Conservation (phyloP, 164 flowering plant genomes). For the Stephania cephalantha region DNA sequence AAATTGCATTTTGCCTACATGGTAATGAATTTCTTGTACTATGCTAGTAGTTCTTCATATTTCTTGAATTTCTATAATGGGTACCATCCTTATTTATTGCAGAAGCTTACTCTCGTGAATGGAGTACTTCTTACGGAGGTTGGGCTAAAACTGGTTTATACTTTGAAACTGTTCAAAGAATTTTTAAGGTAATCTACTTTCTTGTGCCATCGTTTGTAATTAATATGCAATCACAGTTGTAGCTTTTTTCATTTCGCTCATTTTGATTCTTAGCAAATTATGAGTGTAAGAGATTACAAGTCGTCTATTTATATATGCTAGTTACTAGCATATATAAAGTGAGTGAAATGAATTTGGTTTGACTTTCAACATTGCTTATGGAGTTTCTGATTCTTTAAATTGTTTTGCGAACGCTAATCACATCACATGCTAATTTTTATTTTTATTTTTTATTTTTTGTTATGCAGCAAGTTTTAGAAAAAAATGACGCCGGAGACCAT, state of each 20-base stretch:
- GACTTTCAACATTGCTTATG: neutral
- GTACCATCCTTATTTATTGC: constrained; percentile 24
- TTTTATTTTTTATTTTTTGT: constrained; percentile 5
- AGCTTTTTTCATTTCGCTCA: neutral
- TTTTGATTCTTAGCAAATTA: neutral
- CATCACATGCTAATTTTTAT: neutral
- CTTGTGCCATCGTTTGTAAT: neutral
- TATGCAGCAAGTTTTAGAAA: constrained; percentile 59
- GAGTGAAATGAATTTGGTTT: neutral
- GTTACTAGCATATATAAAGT: neutral
- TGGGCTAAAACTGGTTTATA: constrained; percentile 82
- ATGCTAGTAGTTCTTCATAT: neutral
- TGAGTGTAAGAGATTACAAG: neutral
- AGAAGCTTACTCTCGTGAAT: constrained; percentile 87
- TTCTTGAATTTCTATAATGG: neutral
- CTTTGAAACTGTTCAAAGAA: constrained; percentile 44
- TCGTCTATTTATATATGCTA: neutral
- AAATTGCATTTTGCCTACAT: too few relatives aligned
- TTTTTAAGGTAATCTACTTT: constrained; percentile 50
- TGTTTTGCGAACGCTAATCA: neutral
- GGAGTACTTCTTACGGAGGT: constrained; percentile 94
- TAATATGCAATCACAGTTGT: neutral
- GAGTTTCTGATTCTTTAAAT: neutral
- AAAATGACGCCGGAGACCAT: constrained; percentile 84
- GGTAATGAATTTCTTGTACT: neutral